These are phyloP conservation scores for Colletotrichum euphorbiae DNA, from an alignment of 2,329 filamentous ascomycete genomes.

Conservation along the genomic window DNA sequence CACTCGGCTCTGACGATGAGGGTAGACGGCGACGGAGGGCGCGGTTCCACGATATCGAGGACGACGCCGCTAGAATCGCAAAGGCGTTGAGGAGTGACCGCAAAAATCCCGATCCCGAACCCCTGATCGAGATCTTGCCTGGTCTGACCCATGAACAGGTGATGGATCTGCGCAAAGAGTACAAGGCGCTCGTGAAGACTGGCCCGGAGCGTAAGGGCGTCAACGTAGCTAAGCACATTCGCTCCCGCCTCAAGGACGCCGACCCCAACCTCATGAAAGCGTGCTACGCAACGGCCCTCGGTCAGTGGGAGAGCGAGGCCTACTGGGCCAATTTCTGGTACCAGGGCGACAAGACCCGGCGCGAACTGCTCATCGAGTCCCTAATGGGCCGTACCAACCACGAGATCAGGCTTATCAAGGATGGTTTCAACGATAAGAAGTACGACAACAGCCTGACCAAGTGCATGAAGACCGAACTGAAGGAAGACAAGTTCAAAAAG, in stretches of 20 bases:
- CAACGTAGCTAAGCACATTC: conserved; percentile 88
- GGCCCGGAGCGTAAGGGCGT: conserved; percentile 79
- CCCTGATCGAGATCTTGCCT: conserved; percentile 86
- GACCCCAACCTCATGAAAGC: conserved; percentile 86
- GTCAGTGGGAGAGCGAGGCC: conserved; percentile 90
- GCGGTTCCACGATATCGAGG: conserved; percentile 86
- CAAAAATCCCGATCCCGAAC: conserved; percentile 69
- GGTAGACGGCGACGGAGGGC: conserved; percentile 66
- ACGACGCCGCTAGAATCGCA: conserved; percentile 81
- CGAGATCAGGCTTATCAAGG: conserved; percentile 90
- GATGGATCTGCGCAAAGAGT: conserved; percentile 85
- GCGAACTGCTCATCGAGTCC: conserved; percentile 91
- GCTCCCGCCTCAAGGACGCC: conserved; percentile 78
- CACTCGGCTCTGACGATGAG: conserved; percentile 63
- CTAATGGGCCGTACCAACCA: conserved; percentile 90
- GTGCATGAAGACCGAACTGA: conserved; percentile 93
- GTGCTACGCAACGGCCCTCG: conserved; percentile 89
- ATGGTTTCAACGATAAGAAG: conserved; percentile 90
- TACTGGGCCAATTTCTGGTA: conserved; percentile 99
- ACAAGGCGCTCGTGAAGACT: conserved; percentile 90
- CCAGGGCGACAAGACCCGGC: conserved; percentile 83
- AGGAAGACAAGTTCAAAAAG: conserved; percentile 95
- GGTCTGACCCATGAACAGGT: conserved; percentile 88
- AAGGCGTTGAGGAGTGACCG: conserved; percentile 77
- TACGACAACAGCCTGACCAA: conserved; percentile 83